Evolutionary conservation across 192 early-diverging fungal species (phyloP).

Genomic region (Diversispora epigaea): DNA sequence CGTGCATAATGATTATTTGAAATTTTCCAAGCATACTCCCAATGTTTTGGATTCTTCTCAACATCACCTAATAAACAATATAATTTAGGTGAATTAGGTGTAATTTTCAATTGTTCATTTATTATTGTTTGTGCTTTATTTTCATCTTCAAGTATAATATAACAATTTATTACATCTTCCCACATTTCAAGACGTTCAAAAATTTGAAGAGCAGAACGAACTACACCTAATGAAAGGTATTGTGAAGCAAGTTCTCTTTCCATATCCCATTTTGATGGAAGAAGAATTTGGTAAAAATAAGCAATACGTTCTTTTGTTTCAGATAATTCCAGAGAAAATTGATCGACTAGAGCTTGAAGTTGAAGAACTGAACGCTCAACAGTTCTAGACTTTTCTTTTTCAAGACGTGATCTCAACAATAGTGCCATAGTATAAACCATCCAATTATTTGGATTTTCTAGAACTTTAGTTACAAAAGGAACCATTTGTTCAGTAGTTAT

Average conservation of each 20-base stretch:
- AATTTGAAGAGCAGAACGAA: constrained; percentile 91
- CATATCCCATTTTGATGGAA: constrained; percentile 95
- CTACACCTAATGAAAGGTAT: constrained; percentile 81
- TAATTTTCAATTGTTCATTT: constrained; percentile 55
- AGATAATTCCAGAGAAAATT: constrained; percentile 66
- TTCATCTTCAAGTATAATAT: constrained; percentile 81
- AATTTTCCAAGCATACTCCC: constrained; percentile 87
- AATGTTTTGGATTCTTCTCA: constrained; percentile 68
- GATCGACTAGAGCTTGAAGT: constrained; percentile 96
- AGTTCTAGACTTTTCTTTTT: constrained; percentile 80
- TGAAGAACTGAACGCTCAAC: constrained; percentile 89
- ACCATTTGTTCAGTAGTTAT: constrained; percentile 95
- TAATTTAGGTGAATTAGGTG: constrained; percentile 79
- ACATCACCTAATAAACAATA: constrained; percentile 92
- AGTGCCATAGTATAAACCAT: constrained; percentile 96
- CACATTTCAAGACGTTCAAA: constrained; percentile 93
- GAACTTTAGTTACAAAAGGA: constrained; percentile 87
- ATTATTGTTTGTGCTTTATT: constrained; percentile 85
- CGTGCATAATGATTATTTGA: constrained; percentile 80
- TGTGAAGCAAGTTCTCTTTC: constrained; percentile 88
- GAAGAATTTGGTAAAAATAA: constrained; percentile 72
- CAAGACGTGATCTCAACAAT: constrained; percentile 86
- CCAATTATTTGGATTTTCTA: constrained; percentile 96
- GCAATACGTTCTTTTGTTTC: constrained; percentile 72
- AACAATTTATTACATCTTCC: constrained; percentile 91